phyloP scores from a whole-genome alignment of 805 yeast genomes.

The Pichia ethanolica region DNA sequence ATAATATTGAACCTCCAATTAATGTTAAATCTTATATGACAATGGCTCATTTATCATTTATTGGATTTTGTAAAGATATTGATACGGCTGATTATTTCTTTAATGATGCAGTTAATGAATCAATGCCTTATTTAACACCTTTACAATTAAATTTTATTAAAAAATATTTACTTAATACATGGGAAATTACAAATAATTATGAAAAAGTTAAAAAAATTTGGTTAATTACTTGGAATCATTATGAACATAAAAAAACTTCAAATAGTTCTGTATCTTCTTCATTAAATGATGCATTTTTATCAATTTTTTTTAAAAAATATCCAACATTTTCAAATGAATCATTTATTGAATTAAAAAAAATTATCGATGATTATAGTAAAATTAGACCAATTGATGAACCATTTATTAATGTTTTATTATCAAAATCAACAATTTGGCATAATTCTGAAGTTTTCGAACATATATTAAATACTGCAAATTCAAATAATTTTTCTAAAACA shows the following conservation, averaged over 20 bases:
- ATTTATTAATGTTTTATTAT: conserved; percentile 69
- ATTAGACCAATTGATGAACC: conserved; percentile 65
- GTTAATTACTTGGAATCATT: conserved; percentile 53
- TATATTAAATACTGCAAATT: conserved; percentile 50
- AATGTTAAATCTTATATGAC: conserved; percentile 47
- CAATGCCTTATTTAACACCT: conserved; percentile 65
- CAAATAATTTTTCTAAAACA: conserved; percentile 52
- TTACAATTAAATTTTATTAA: conserved; percentile 70
- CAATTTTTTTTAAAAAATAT: conserved; percentile 56
- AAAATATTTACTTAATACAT: conserved; percentile 53
- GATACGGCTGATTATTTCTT: conserved; percentile 66
- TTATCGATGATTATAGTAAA: conserved; percentile 49
- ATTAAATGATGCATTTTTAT: conserved; percentile 60
- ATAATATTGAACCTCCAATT: conserved; percentile 28
- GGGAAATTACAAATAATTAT: conserved; percentile 49
- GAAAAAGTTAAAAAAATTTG: conserved; percentile 54
- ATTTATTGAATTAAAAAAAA: conserved; percentile 45
- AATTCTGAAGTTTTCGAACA: conserved; percentile 59
- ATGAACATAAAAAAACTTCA: conserved; percentile 40
- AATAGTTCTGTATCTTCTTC: conserved; percentile 68
- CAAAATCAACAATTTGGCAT: conserved; percentile 61
- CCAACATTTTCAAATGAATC: conserved; percentile 48
- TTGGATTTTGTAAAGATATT: conserved; percentile 70
- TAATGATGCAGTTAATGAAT: conserved; percentile 59
- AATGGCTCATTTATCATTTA: conserved; percentile 69